Evolutionary conservation across 257 asterid species (phyloP), one percentile per base, ranked within the genome.

Genomic region (Fraxinus pennsylvanica): DNA sequence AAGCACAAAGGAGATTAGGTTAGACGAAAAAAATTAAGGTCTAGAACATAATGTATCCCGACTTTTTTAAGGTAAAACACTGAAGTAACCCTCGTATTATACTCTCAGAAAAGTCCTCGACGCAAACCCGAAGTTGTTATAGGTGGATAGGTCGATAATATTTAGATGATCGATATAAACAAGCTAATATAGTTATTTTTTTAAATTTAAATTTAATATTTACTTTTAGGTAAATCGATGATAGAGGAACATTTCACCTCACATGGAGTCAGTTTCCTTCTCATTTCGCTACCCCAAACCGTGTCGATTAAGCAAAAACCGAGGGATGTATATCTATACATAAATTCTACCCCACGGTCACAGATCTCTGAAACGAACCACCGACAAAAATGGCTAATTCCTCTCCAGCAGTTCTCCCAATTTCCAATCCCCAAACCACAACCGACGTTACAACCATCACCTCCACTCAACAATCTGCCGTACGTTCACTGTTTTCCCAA

Each of bases 331-430:
- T n/a, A n/a, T n/a, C n/a, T n/a, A n/a, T n/a, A n/a, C n/a, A n/a
- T n/a, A n/a, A n/a, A n/a, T n/a, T 54, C 12, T 27, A 12, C 39
- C 39, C 57, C 33, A 43, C 27, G 27, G 27, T 25, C 27, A 25
- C 47, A 6, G 52, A 61, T 81, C 36, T 45, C 75, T 1, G 9
- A n/a, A n/a, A 35, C 35, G 27, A 71, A 76, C 77, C 73, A 4
- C 81, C 75, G 41, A 30, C 17, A 73, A 73, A 63, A 52, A 90
- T 86, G 90, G 89, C 87, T 50, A 81, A 88, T 14, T 80, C 92
- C 27, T 80, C 94, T 35, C 96, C 97, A n/a, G 91, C 96, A 3
- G 71, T 90, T 79, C 93, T 91, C 54, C 97, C 97, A 0, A 81
- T 89, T 80, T 78, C 96, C 87, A 85, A 80, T 75, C 73, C 92